Conservation (phyloP, 768 basidiomycete genomes). For the Boletus speciosus region DNA sequence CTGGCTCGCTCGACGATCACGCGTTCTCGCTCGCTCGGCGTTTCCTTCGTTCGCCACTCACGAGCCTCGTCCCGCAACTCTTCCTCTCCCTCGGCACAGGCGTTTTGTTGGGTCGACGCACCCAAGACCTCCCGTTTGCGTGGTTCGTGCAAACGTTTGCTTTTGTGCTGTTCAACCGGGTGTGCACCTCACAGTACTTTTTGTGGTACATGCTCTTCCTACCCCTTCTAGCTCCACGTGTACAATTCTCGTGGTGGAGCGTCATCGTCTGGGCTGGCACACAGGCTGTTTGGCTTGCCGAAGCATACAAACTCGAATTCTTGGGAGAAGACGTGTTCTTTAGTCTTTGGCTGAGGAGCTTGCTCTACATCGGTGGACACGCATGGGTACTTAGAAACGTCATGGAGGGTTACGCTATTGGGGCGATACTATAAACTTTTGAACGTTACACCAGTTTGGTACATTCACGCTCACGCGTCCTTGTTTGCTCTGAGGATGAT, state of each 20-base stretch:
- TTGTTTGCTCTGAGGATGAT: background rate
- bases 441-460: background rate
- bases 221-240: conserved; percentile 71
- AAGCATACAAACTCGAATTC: conserved; percentile 90
- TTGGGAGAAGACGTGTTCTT: conserved; percentile 70
- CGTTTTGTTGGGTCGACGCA: conserved; percentile 59
- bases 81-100: conserved; percentile 67
- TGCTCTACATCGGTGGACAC: conserved; percentile 73
- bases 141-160: conserved; percentile 90
- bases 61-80: conserved; percentile 85
- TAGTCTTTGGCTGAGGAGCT: conserved; percentile 72
- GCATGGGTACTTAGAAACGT: conserved; percentile 73
- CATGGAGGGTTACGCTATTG: conserved; percentile 43
- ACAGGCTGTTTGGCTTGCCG: conserved; percentile 87
- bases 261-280: conserved; percentile 65
- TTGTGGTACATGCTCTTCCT: conserved; percentile 93
- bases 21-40: conserved; percentile 36
- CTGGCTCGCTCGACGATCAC: conserved; percentile 12
- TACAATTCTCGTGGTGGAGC: conserved; percentile 50
- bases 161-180: conserved; percentile 98
- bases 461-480: background rate
- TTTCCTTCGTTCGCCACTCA: conserved; percentile 66
- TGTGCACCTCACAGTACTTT: conserved; percentile 98
- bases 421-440: background rate
- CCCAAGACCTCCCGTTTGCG: conserved; percentile 65